phyloP scores from a whole-genome alignment of 176 grass and related monocot genomes.

The Aegilops longissima region DNA sequence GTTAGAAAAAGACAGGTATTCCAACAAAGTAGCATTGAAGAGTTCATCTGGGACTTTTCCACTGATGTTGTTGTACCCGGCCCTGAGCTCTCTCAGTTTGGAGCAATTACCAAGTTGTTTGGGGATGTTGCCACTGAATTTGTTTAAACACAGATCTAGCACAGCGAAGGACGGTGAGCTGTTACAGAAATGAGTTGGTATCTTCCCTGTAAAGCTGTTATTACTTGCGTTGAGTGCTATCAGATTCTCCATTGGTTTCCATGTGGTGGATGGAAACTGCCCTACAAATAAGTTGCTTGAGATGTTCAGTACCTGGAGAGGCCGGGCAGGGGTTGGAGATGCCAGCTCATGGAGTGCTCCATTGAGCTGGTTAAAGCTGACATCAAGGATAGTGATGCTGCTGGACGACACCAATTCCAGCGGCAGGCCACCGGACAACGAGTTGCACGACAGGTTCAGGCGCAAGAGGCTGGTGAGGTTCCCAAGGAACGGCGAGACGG shows the following conservation, averaged over 20 bases:
- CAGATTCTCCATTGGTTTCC: slow-evolving; percentile 16
- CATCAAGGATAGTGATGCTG: slow-evolving; percentile 7
- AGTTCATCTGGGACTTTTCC: not conserved
- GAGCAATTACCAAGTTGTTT: not conserved
- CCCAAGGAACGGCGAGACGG: not conserved
- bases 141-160: slow-evolving; percentile 35
- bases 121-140: not conserved
- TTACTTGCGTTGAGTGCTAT: slow-evolving; percentile 34
- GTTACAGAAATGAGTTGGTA: slow-evolving; percentile 29
- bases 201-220: slow-evolving; percentile 35
- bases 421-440: not conserved
- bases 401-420: slow-evolving; percentile 1
- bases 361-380: slow-evolving; percentile 40
- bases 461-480: not conserved
- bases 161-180: not conserved
- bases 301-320: slow-evolving; percentile 43
- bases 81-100: not conserved
- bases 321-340: not conserved
- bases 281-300: slow-evolving; percentile 44
- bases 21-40: slow-evolving; percentile 11
- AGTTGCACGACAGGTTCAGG: slow-evolving; percentile 38
- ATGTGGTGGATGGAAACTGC: slow-evolving; percentile 22
- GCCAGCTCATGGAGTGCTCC: not conserved
- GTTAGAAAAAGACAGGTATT: not conserved
- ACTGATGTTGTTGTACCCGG: not conserved